Conservation (phyloP, 805 yeast genomes). For the Saccharomycopsis sp. region DNA sequence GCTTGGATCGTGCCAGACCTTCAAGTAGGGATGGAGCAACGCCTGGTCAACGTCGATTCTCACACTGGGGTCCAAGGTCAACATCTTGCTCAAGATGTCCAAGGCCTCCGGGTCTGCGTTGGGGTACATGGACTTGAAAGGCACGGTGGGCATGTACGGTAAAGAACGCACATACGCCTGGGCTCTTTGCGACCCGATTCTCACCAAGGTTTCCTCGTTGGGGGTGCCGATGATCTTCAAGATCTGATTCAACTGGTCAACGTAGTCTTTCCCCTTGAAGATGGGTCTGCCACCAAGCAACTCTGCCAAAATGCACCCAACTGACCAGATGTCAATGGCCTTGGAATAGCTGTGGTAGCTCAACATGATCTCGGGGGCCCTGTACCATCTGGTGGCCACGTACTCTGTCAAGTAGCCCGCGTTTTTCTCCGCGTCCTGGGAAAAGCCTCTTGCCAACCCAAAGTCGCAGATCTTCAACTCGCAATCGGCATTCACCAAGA, state of each 20-base stretch:
- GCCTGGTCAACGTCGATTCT: slow-evolving; percentile 88
- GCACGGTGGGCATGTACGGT: slow-evolving; percentile 73
- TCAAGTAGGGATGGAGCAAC: slow-evolving; percentile 76
- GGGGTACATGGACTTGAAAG: slow-evolving; percentile 67
- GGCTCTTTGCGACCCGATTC: slow-evolving; percentile 80
- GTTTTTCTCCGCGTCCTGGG: slow-evolving; percentile 24
- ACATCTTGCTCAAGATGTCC: slow-evolving; percentile 67
- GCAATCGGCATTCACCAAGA: slow-evolving; percentile 68
- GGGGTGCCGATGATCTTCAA: slow-evolving; percentile 90
- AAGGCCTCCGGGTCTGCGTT: slow-evolving; percentile 80
- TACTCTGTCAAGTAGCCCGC: slow-evolving; percentile 58
- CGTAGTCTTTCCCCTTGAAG: slow-evolving; percentile 92
- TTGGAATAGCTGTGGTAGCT: slow-evolving; percentile 91
- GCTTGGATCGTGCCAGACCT: slow-evolving; percentile 85
- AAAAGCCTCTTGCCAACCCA: slow-evolving; percentile 80
- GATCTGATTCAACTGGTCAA: slow-evolving; percentile 87
- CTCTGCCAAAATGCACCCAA: slow-evolving; percentile 95
- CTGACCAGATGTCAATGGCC: slow-evolving; percentile 97
- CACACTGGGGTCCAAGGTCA: slow-evolving; percentile 77
- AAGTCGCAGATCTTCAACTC: slow-evolving; percentile 82
- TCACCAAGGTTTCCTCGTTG: slow-evolving; percentile 52
- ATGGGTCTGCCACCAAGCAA: slow-evolving; percentile 83
- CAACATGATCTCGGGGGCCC: slow-evolving; percentile 96
- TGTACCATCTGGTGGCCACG: slow-evolving; percentile 92
- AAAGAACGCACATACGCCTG: slow-evolving; percentile 84